Conservation (phyloP, 805 yeast genomes). For the Kuraishia cidri region DNA sequence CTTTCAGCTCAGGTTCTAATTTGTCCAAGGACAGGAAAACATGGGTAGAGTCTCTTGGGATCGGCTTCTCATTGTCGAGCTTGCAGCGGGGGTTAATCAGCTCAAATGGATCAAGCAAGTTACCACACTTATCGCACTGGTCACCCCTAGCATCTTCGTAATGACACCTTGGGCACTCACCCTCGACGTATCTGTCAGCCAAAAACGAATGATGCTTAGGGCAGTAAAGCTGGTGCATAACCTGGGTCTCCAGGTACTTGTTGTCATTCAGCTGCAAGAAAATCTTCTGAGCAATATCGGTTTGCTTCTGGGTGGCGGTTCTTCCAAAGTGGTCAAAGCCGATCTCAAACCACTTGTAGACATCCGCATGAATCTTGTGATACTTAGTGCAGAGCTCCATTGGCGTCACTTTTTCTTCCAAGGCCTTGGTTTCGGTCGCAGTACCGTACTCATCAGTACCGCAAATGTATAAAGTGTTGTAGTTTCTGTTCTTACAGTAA, state of each 20-base stretch:
- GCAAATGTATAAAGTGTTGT: slow-evolving; percentile 79
- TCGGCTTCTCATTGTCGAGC: slow-evolving; percentile 77
- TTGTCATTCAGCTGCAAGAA: slow-evolving; percentile 71
- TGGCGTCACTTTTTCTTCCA: slow-evolving; percentile 89
- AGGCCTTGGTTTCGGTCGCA: slow-evolving; percentile 97
- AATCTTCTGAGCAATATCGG: slow-evolving; percentile 92
- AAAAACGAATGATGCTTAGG: slow-evolving; percentile 82
- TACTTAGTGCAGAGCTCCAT: slow-evolving; percentile 86
- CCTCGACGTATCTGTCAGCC: slow-evolving; percentile 97
- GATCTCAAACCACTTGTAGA: slow-evolving; percentile 95
- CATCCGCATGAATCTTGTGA: slow-evolving; percentile 75
- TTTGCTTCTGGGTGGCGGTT: slow-evolving; percentile 87
- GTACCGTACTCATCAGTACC: slow-evolving; percentile 99
- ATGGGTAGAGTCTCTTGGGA: slow-evolving; percentile 75
- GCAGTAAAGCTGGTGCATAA: slow-evolving; percentile 87
- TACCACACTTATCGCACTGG: slow-evolving; percentile 97
- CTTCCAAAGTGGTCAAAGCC: slow-evolving; percentile 95
- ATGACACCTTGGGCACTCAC: slow-evolving; percentile 90
- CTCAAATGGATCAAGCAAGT: slow-evolving; percentile 83
- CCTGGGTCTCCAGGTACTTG: slow-evolving; percentile 75
- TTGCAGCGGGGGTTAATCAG: slow-evolving; percentile 94
- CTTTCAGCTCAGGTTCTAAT: slow-evolving; percentile 63
- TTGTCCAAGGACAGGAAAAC: slow-evolving; percentile 78
- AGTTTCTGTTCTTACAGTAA: slow-evolving; percentile 81
- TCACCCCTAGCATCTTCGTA: slow-evolving; percentile 99